These are phyloP conservation scores for Pyrenula aspistea DNA, from an alignment of 495 filamentous ascomycete species.

Conservation along the genomic window DNA sequence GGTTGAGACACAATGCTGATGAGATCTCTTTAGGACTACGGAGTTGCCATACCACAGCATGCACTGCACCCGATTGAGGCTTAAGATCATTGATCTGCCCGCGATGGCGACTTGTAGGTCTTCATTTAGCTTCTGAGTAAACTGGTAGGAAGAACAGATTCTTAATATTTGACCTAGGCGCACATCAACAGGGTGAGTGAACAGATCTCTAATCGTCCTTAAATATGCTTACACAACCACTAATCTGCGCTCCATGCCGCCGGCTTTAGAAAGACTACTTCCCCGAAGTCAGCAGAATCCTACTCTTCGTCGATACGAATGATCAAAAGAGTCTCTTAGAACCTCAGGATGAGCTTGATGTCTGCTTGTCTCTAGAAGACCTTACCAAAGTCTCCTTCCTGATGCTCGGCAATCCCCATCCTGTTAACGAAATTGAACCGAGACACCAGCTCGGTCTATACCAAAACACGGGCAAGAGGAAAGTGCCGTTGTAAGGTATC, in stretches of 20 bases:
- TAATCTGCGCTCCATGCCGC: no score
- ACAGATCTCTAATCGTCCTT: background rate
- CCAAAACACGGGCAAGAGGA: conserved; percentile 97
- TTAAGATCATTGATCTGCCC: background rate
- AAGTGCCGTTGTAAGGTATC: conserved; percentile 82
- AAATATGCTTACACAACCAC: no score
- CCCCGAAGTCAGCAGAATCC: conserved; percentile 94
- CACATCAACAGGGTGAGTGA: conserved; percentile 82
- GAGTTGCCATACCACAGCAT: conserved; percentile 84
- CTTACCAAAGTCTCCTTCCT: conserved; percentile 88
- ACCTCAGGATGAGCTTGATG: conserved; percentile 92
- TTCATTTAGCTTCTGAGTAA: conserved; percentile 70
- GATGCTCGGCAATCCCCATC: conserved; percentile 88
- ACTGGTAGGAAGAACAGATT: conserved; percentile 91
- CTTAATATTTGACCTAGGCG: conserved; percentile 94
- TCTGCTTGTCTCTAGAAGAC: conserved; percentile 87
- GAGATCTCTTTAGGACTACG: conserved; percentile 68
- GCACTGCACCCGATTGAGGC: conserved; percentile 77
- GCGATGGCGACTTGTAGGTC: background rate
- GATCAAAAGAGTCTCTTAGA: conserved; percentile 88
- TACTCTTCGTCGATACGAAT: conserved; percentile 95
- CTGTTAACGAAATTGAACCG: conserved; percentile 88
- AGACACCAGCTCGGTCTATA: conserved; percentile 81
- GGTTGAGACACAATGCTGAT: no score
- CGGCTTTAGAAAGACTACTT: conserved; percentile 98